Evolutionary conservation across 2,329 filamentous ascomycete genomes (phyloP).

Genomic region (Raffaelea albimanens): DNA sequence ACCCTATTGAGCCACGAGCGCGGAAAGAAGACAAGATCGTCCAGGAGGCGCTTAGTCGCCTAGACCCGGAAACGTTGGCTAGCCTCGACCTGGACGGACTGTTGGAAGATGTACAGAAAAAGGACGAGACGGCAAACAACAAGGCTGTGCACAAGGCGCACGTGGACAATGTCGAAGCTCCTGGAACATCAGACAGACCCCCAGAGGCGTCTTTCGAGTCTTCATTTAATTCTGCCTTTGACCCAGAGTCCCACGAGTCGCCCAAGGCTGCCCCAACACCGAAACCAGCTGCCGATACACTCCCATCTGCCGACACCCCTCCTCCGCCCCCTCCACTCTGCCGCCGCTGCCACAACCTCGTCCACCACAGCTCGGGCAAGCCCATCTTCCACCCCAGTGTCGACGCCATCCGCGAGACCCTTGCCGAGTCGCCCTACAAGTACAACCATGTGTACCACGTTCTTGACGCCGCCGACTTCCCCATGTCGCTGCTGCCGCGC

Average conservation of each 20-base stretch:
- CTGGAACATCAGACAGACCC: too few relatives aligned
- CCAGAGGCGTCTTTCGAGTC: too few relatives aligned
- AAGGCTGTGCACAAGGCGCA: too few relatives aligned
- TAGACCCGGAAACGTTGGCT: slow-evolving; percentile 14
- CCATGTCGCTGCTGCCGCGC: slow-evolving; percentile 78
- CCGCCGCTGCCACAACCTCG: slow-evolving; percentile 75
- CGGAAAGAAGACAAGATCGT: slow-evolving; percentile 37
- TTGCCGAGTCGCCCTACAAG: slow-evolving; percentile 80
- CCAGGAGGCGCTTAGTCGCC: slow-evolving; percentile 30
- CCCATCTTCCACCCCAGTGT: slow-evolving; percentile 75
- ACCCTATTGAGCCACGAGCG: slow-evolving; percentile 11
- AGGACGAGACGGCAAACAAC: too few relatives aligned
- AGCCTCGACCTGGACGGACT: slow-evolving; percentile 22
- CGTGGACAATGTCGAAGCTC: too few relatives aligned
- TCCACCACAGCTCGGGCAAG: slow-evolving; percentile 63
- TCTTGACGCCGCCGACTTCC: slow-evolving; percentile 91
- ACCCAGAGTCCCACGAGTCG: too few relatives aligned
- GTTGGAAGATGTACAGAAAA: too few relatives aligned
- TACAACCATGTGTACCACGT: slow-evolving; percentile 94
- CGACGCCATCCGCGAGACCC: slow-evolving; percentile 70
- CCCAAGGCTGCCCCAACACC: too few relatives aligned
- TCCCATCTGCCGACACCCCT: too few relatives aligned
- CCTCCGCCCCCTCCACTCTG: slow-evolving; percentile 45
- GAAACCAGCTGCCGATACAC: too few relatives aligned
- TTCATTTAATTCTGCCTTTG: too few relatives aligned